Conservation (phyloP, 495 filamentous ascomycete species). For the Cercophora scortea region DNA sequence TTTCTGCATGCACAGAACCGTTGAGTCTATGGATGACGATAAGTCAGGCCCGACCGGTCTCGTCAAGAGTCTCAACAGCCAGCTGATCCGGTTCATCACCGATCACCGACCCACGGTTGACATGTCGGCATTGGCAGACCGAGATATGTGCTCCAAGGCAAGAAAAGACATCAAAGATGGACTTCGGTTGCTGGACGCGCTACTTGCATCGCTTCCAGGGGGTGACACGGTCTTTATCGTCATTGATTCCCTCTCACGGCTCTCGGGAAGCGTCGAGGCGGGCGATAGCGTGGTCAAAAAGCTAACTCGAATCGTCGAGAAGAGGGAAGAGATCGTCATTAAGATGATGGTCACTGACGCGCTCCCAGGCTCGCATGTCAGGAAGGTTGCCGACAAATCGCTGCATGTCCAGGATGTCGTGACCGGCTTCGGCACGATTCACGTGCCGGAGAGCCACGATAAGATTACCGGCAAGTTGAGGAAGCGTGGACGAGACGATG, state of each 20-base stretch:
- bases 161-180: not conserved
- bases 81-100: conserved; percentile 5
- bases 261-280: not conserved
- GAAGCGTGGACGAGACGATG: too few relatives aligned
- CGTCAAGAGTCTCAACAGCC: conserved; percentile 8
- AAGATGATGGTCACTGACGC: conserved; percentile 7
- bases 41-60: conserved; percentile 2
- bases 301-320: not conserved
- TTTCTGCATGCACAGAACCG: conserved; percentile 8
- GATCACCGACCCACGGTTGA: not conserved
- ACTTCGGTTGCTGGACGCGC: not conserved
- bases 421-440: not conserved
- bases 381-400: not conserved
- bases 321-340: not conserved
- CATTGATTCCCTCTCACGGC: conserved; percentile 1
- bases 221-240: conserved; percentile 8
- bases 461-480: too few relatives aligned
- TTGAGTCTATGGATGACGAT: not conserved
- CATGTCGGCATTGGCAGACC: not conserved
- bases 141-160: too few relatives aligned
- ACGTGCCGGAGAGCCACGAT: too few relatives aligned
- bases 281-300: not conserved
- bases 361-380: not conserved
- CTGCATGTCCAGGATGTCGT: not conserved
- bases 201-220: conserved; percentile 2